Evolutionary conservation across 106 monocot species (phyloP), one percentile per base, ranked within the genome.

Genomic region (Platanthera guangdongensis): DNA sequence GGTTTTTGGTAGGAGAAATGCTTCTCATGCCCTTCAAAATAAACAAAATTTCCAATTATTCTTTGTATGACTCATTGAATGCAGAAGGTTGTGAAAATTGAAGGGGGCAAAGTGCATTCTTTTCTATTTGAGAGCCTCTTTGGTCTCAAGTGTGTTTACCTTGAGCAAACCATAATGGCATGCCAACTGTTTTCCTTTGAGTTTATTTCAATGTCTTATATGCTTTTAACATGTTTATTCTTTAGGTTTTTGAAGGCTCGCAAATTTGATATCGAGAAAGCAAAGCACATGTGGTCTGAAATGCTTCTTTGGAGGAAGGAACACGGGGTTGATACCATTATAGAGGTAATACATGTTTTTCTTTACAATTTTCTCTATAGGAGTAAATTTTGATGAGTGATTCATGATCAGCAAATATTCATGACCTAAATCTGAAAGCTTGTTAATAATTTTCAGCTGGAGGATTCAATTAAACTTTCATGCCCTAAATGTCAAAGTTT

Each of bases 251-350:
- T 89, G 74, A 86, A 86, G 71, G 89, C 89, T 48, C 63, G 89
- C 51, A 89, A 86, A 57, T 89, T 89, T 81, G 89, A 89, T 79
- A 74, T 89, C 74, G 89, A 89, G 76, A 89, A 86, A 86, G 86
- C 86, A 51, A 89, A 86, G 51, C 81, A 75, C 51, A 89, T 86
- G 89, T 89, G 89, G 89, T 73, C 89, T 68, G 86, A 89, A 78
- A 89, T 84, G 89, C 86, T 89, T 63, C 86, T 83, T 55, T 89
- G 89, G 89, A 81, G 89, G 50, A 89, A 81, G 53, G 89, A 89
- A 5, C 86, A 54, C 71, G 86, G 83, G 19, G 79, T 70, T 63
- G 89, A 89, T 57, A 81, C 83, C 57, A 81, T 88, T 72, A 10
- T 83, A 30, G 86, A 88, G 88, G 88, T 88, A 81, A 81, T 49